Conservation (phyloP, 345 rosid species). For the Boechera retrofracta region DNA sequence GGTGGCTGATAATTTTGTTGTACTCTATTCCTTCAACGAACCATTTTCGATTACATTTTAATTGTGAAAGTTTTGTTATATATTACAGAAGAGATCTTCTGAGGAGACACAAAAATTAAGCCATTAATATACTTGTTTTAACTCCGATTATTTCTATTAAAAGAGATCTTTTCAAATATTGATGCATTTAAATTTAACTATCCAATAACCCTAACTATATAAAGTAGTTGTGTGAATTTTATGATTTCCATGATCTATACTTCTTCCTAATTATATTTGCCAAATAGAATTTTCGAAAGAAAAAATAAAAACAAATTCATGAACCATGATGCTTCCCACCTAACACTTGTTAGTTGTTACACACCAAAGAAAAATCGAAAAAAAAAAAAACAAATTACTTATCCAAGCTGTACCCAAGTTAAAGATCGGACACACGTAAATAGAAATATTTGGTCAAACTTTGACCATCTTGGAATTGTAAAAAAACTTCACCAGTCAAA, state of each 20-base stretch:
- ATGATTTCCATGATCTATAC: no score
- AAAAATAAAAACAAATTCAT: no score
- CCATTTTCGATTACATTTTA: not conserved
- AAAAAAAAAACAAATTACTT: not conserved
- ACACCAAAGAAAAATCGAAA: not conserved
- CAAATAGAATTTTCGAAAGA: no score
- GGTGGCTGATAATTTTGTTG: not conserved
- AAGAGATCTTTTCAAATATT: not conserved
- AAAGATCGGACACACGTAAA: conserved; percentile 38
- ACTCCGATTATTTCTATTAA: not conserved
- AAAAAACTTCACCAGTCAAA: conserved; percentile 41
- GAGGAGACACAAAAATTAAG: not conserved
- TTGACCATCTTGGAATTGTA: conserved; percentile 46
- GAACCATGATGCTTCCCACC: conserved; percentile 34
- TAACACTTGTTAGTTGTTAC: conserved; percentile 41
- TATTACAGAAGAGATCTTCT: not conserved
- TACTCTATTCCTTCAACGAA: conserved; percentile 5
- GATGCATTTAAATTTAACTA: not conserved
- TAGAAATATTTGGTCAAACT: conserved; percentile 44
- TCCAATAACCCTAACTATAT: no score
- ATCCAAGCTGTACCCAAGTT: conserved; percentile 39
- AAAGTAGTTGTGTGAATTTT: no score
- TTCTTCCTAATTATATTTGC: not conserved
- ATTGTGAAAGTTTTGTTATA: not conserved
- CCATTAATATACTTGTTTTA: not conserved